phyloP scores from a whole-genome alignment of 257 asterid genomes.

The Nicotiana sylvestris region DNA sequence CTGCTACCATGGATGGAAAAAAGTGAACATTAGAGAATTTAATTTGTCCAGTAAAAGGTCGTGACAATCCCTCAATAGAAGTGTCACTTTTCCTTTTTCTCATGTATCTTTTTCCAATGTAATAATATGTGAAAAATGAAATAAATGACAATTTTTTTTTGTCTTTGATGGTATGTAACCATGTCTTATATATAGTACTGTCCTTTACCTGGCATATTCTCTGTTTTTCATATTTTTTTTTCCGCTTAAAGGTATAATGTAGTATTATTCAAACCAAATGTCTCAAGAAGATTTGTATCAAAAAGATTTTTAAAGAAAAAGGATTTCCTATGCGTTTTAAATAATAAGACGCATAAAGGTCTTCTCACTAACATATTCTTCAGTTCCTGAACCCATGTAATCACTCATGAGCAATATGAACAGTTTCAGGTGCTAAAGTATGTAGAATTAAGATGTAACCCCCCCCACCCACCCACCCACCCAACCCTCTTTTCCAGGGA shows the following conservation, averaged over 20 bases:
- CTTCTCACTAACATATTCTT: neutral
- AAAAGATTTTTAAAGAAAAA: neutral
- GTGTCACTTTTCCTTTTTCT: neutral
- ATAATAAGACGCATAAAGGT: neutral
- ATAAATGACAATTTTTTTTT: neutral
- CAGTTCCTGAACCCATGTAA: neutral
- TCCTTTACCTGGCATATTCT: no score
- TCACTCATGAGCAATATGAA: neutral
- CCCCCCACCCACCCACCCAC: neutral
- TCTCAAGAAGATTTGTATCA: neutral
- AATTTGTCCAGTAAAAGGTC: neutral
- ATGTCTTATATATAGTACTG: no score
- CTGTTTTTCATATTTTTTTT: no score
- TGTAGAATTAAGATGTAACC: neutral
- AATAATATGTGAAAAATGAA: neutral
- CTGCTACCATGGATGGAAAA: conserved; percentile 5
- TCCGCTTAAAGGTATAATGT: neutral
- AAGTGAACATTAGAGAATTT: conserved; percentile 4
- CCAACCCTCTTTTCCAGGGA: neutral
- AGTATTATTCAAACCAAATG: neutral
- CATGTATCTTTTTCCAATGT: neutral
- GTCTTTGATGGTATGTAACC: no score
- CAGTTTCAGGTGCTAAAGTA: neutral
- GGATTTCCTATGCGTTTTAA: neutral
- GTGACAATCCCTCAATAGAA: conserved; percentile 3